phyloP scores from a whole-genome alignment of 1,284 basidiomycete genomes.

The Cronartium quercuum region DNA sequence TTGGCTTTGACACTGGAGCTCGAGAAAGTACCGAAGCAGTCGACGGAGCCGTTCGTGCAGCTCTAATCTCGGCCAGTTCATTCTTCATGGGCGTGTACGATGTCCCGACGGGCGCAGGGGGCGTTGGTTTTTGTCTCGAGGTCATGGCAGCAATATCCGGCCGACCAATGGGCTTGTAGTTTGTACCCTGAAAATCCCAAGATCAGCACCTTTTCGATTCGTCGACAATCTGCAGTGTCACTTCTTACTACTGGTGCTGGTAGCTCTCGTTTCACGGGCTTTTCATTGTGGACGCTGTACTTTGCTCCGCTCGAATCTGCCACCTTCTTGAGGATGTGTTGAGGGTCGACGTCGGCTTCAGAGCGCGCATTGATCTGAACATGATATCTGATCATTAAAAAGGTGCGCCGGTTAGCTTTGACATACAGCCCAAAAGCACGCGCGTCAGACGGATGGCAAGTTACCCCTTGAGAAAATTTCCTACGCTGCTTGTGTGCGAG shows the following conservation, averaged over 20 bases:
- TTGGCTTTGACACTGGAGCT: neutral
- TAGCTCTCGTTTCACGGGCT: constrained; percentile 44
- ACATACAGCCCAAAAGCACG: neutral
- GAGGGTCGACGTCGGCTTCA: constrained; percentile 74
- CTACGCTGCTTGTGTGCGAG: constrained; percentile 74
- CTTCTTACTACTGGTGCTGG: constrained; percentile 54
- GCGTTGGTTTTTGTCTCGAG: constrained; percentile 39
- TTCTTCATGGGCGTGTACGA: constrained; percentile 48
- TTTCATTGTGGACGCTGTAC: constrained; percentile 63
- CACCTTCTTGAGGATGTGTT: constrained; percentile 75
- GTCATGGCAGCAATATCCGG: constrained; percentile 46
- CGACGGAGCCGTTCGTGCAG: constrained; percentile 47
- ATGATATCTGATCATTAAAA: constrained; percentile 55
- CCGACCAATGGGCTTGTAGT: constrained; percentile 48
- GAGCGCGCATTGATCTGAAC: constrained; percentile 85
- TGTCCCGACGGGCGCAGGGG: constrained; percentile 44
- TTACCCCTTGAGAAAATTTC: constrained; percentile 67
- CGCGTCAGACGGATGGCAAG: neutral
- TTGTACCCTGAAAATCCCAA: constrained; percentile 43
- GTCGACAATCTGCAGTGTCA: constrained; percentile 60
- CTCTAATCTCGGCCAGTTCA: constrained; percentile 47
- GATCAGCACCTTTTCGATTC: constrained; percentile 32
- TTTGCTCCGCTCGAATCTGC: constrained; percentile 86
- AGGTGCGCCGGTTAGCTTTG: neutral
- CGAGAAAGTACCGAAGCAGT: constrained; percentile 44